A percentile compares a stretch with the other conserved stretches of the same genome.
These are phyloP conservation scores for Cladosporium sp. DNA, from an alignment of 2,329 filamentous ascomycete genomes.

Conservation along the genomic window DNA sequence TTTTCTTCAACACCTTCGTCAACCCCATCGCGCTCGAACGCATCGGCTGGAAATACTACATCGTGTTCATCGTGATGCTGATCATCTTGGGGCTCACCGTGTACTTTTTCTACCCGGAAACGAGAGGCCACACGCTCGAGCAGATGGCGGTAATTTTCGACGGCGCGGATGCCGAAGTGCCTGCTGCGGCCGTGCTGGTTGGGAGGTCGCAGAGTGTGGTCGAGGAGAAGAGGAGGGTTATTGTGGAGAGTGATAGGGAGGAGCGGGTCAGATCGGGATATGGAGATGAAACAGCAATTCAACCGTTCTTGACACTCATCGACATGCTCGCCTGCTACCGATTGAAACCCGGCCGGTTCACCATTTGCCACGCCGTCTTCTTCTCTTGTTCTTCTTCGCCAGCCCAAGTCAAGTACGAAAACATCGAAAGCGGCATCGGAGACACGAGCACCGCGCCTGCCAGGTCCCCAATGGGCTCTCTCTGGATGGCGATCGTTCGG, in stretches of 20 bases:
- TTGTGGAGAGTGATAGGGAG: constrained; percentile 12
- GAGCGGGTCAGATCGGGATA: constrained; percentile 12
- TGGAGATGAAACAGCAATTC: no score
- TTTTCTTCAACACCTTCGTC: constrained; percentile 15
- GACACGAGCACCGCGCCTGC: no score
- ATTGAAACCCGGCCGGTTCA: no score
- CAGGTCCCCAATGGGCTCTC: no score
- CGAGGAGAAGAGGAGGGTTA: constrained; percentile 14
- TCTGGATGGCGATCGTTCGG: no score
- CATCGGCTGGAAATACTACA: constrained; percentile 30
- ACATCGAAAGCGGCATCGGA: no score
- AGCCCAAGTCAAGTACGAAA: no score
- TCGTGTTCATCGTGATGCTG: constrained; percentile 29
- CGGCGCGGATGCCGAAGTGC: constrained; percentile 12
- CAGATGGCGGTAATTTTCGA: constrained; percentile 37
- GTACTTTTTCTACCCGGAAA: constrained; percentile 30
- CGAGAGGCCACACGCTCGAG: constrained; percentile 33
- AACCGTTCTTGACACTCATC: no score
- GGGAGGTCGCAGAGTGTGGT: constrained; percentile 16
- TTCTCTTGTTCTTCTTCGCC: no score
- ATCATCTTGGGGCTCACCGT: constrained; percentile 21
- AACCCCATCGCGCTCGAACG: constrained; percentile 24
- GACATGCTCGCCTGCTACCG: no score
- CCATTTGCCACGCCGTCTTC: no score
- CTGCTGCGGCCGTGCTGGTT: constrained; percentile 13